phyloP scores from a whole-genome alignment of 495 filamentous ascomycete species.

The Elasticomyces elasticus region DNA sequence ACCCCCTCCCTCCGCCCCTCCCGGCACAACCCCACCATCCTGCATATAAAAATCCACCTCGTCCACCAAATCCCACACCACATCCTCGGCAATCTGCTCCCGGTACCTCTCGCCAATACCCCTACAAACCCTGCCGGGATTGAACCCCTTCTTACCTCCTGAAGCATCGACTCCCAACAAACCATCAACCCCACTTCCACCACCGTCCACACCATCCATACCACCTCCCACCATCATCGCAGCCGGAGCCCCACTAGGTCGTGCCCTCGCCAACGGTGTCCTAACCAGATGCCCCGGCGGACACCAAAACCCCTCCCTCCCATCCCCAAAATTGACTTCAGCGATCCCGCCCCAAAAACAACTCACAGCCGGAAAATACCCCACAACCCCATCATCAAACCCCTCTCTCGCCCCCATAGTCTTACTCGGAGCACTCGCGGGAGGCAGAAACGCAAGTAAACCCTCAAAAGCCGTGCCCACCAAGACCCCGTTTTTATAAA shows the following conservation, averaged over 20 bases:
- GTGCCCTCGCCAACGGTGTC: slow-evolving; percentile 12
- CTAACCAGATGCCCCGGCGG: slow-evolving; percentile 49
- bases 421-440: slow-evolving; percentile 66
- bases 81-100: slow-evolving; percentile 92
- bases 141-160: slow-evolving; percentile 10
- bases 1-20: background rate
- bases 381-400: slow-evolving; percentile 85
- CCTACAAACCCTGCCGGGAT: slow-evolving; percentile 7
- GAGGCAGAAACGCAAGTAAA: slow-evolving; percentile 83
- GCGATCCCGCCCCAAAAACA: slow-evolving; percentile 86
- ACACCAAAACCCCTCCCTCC: slow-evolving; percentile 70
- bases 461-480: slow-evolving; percentile 85
- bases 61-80: slow-evolving; percentile 84
- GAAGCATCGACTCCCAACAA: slow-evolving; percentile 1
- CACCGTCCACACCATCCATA: slow-evolving; percentile 1
- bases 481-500: slow-evolving; percentile 83
- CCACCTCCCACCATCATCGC: slow-evolving; percentile 37
- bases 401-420: slow-evolving; percentile 68
- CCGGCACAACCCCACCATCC: slow-evolving; percentile 40
- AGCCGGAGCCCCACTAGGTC: slow-evolving; percentile 31
- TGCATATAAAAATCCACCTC: slow-evolving; percentile 74
- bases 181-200: background rate
- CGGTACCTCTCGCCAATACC: slow-evolving; percentile 71
- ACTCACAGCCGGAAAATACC: slow-evolving; percentile 89
- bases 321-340: slow-evolving; percentile 77